Evolutionary conservation across 441 rosid species (phyloP), one percentile per base, ranked within the genome.

Genomic region (Euphorbia schlechtendalii): DNA sequence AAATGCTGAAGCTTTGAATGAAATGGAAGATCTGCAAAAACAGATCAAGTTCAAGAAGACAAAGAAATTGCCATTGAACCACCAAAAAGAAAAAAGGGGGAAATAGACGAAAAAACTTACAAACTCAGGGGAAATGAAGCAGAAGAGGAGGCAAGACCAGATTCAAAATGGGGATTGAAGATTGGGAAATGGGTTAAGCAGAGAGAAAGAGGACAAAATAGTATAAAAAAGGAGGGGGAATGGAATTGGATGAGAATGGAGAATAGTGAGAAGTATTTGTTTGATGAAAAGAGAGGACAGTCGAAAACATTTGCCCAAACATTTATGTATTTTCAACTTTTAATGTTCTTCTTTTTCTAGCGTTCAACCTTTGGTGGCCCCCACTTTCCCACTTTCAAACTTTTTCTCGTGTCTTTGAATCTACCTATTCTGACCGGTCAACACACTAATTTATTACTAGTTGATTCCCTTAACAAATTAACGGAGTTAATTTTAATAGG

Each of bases 281-380:
- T 55, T 28, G 46, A 63, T 45, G 18, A 21, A 15, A 22, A 8
- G 25, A 53, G 64, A 73, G 36, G 74, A 69, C 80, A 72, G 80
- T 77, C 78, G 69, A 74, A 38, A 59, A 76, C 59, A 66, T 45
- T 70, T 74, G 79, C 81, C 74, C 74, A 78, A 69, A 78, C 76
- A 80, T 83, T 69, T 43, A 55, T 59, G 55, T 66, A 25, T 61
- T 55, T 22, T 25, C 61, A 40, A 5, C 3, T 9, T 34, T 53
- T 30, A 5, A 51, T n/a, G 71, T 62, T 49, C 58, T 56, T 18
- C 25, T 43, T 79, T 75, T 85, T 85, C 83, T 85, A 87, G 83
- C 90, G 86, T 67, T 79, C 83, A 87, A 83, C 78, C 76, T 61
- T 46, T 28, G 13, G 11, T 17, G 28, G 76, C 22, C 59, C 78